These are phyloP conservation scores for Aurantiochytrium sp. DNA, from an alignment of 108 stramenopile genomes.

Conservation along the genomic window DNA sequence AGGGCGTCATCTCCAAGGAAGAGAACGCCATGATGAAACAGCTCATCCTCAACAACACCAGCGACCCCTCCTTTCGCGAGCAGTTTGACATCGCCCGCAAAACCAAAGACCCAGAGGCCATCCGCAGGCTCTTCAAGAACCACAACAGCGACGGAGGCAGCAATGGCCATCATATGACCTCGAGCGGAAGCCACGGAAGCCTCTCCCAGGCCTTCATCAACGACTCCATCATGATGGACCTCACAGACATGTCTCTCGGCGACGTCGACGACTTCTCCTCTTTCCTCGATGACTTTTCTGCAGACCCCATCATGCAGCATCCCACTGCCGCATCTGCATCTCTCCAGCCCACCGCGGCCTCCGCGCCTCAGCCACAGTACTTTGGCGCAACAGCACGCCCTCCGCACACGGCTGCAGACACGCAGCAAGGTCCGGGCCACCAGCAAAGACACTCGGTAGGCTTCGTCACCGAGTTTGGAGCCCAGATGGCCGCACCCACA, in stretches of 20 bases:
- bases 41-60: background rate
- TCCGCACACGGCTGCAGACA: no score
- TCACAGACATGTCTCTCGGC: background rate
- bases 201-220: background rate
- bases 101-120: background rate
- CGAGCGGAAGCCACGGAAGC: no score
- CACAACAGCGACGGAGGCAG: background rate
- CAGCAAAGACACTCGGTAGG: background rate
- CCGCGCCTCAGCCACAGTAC: no score
- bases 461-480: background rate
- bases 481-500: background rate
- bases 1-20: slow-evolving; percentile 5
- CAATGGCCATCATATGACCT: no score
- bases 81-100: background rate
- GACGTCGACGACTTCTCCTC: background rate
- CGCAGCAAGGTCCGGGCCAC: background rate
- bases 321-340: no score
- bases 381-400: no score
- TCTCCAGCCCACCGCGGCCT: no score
- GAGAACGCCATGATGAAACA: slow-evolving; percentile 2
- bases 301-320: background rate
- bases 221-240: background rate
- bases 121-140: background rate
- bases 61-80: background rate
- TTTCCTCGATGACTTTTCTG: background rate